Evolutionary conservation across 2,329 filamentous ascomycete species (phyloP), one percentile per base, ranked within the genome.

Genomic region (Fusarium equiseti): DNA sequence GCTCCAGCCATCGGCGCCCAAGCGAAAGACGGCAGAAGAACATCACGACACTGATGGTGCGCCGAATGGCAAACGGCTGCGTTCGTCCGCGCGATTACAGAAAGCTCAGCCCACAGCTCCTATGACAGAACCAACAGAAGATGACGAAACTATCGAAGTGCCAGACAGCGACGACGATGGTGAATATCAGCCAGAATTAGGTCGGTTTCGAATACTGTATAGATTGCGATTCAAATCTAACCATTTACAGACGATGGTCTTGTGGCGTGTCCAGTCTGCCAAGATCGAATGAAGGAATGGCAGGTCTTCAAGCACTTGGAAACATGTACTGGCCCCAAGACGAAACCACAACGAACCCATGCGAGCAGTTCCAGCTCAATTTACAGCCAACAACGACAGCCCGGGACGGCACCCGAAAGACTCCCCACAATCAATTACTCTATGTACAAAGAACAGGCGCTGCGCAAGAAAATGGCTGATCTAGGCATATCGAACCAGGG

Each of bases 381-480:
- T 52, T 62, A 71, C 51, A 75, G 52, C 38, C 73, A 66, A 31
- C 76, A 69, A 38, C 76, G 63, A 38, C 77, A 68, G 71, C 77
- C 71, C 62, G 70, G 78, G 80, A 84, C 62, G 73, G 80, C 35
- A 83, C 84, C 71, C 24, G 90, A 94, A 52, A 88, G 92, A 35
- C 83, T 98, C 12, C 92, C 96, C 0, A 89, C 92, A 12, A 85
- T 98, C 20, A 96, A 93, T 76, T 98, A 98, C 79, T 91, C 91
- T 24, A 87, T 97, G 78, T 82, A 97, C n/a, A 97, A 91, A 77
- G 95, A 98, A 24, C 83, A 81, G 1, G 87, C 88, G 4, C 83
- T 99, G 55, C 89, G 90, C 51, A 96, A 93, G 77, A 98, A 97
- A 80, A 83, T 99, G 44, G 79, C 84, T 20, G 94, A 97, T 5